Evolutionary conservation across 1,139 yeast species (phyloP).

Genomic region (Yamadazyma songkhlaensis): DNA sequence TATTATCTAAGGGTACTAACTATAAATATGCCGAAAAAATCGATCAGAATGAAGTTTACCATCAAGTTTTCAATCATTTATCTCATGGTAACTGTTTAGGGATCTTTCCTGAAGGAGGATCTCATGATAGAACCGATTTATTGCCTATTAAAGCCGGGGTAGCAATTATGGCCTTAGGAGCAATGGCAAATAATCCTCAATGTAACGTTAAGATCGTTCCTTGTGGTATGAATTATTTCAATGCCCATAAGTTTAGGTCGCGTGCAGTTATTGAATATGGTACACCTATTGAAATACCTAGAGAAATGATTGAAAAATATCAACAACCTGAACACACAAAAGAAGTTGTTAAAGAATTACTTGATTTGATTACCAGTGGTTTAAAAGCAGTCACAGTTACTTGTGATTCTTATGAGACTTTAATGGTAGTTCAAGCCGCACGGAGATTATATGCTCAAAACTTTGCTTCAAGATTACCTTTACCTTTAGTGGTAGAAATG

Average conservation of each 20-base stretch:
- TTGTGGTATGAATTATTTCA: constrained; percentile 47
- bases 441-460: constrained; percentile 84
- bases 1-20: constrained; percentile 51
- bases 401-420: constrained; percentile 87
- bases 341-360: constrained; percentile 70
- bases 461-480: constrained; percentile 63
- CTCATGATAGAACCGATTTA: constrained; percentile 39
- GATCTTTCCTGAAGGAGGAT: constrained; percentile 90
- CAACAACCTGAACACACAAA: constrained; percentile 53
- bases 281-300: constrained; percentile 38
- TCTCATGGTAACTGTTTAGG: constrained; percentile 82
- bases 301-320: constrained; percentile 25
- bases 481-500: constrained; percentile 84
- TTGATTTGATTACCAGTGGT: constrained; percentile 73
- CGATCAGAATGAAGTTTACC: constrained; percentile 80
- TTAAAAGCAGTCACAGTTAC: constrained; percentile 87
- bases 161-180: constrained; percentile 49
- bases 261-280: constrained; percentile 49
- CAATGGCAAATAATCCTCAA: constrained; percentile 27
- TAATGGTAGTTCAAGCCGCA: constrained; percentile 92
- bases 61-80: constrained; percentile 77
- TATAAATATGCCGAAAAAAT: constrained; percentile 79
- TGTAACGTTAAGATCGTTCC: constrained; percentile 39
- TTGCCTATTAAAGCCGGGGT: constrained; percentile 48
- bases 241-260: constrained; percentile 45